Evolutionary conservation across 345 rosid genomes (phyloP).

Genomic region (Brassica napus): Da-Ae NC_063445.1:22332001-22332500

Average conservation of each 20-base stretch:
- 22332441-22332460: neutral
- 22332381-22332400: neutral
- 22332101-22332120: neutral
- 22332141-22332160: conserved; percentile 4
- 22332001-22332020: too few species aligned
- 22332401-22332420: neutral
- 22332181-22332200: neutral
- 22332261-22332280: neutral
- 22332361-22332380: neutral
- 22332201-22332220: neutral
- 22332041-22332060: too few species aligned
- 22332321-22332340: neutral
- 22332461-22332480: neutral
- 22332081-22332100: too few species aligned
- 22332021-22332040: too few species aligned
- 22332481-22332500: neutral
- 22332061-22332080: too few species aligned
- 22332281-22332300: neutral
- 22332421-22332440: conserved; percentile 9
- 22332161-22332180: conserved; percentile 8
- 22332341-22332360: neutral
- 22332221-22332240: neutral
- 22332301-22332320: neutral
- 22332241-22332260: neutral
- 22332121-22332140: neutral